Evolutionary conservation across 768 basidiomycete genomes (phyloP), one percentile per base, ranked within the genome.

Genomic region (Panaeolus papilionaceus): DNA sequence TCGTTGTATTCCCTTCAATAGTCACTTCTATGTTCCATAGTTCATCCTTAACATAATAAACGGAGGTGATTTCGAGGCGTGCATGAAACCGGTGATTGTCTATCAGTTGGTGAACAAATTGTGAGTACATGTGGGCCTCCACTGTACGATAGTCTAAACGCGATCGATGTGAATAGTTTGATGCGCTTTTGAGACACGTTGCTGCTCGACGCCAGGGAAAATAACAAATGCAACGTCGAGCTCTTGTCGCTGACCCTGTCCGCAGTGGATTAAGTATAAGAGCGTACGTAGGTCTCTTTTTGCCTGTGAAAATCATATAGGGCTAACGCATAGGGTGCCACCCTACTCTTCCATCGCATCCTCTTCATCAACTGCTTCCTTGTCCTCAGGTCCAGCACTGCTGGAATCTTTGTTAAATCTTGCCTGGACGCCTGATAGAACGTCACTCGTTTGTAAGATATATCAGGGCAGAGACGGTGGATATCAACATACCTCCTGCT

Each of bases 341-440:
- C 6, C n/a, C 47, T 74, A 92, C 75, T 90, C 90, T 76, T 93
- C 86, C 92, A 93, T 93, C 12, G 81, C 84, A 61, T 86, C 84
- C 18, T 83, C 84, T 26, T 71, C 75, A 20, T 75, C 70, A 28
- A 72, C 75, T 66, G 74, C 71, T 58, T 75, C 71, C 45, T 73
- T 76, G 40, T 77, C 79, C 51, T 79, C 76, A 63, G 73, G 68
- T 65, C 72, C 74, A 42, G 71, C 73, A 45, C 76, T 74, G 61
- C 79, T 78, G 33, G 79, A 82, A 11, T 58, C 54, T 28, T 58
- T 28, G 33, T 51, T 38, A 66, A 78, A 81, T 16, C 86, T 85
- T 33, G 82, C 88, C 79, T 87, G 87, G 28, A 88, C 84, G 68
- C 89, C 88, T 88, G 63, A 38, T 3, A 58, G 40, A 66, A 54